Percentiles rank a stretch among this genome's conserved stretches.
Conservation (phyloP, 306 rosid genomes). For the Begonia peltatifolia region DNA sequence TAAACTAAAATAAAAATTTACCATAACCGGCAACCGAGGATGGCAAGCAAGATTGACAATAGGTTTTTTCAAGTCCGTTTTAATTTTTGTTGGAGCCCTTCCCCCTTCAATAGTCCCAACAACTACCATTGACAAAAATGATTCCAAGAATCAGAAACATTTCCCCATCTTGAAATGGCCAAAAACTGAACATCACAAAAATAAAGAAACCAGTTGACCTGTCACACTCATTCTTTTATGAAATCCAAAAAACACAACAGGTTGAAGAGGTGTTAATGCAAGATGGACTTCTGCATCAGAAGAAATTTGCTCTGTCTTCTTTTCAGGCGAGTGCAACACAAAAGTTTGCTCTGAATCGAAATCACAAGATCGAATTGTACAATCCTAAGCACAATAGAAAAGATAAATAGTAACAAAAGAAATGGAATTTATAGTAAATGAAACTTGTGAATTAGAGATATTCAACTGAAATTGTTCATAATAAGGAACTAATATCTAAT, state of each 20-base stretch:
- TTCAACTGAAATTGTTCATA: too few relatives aligned
- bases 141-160: conserved; percentile 14
- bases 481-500: too few relatives aligned
- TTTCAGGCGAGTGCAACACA: conserved; percentile 92
- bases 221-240: conserved; percentile 93
- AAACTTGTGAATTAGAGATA: too few relatives aligned
- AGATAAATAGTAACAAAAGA: too few relatives aligned
- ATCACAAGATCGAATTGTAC: conserved; percentile 93
- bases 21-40: conserved; percentile 70
- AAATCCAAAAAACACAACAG: conserved; percentile 85
- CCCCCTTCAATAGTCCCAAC: conserved; percentile 99
- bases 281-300: conserved; percentile 87
- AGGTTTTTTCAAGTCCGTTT: conserved; percentile 94
- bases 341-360: conserved; percentile 95
- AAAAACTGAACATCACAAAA: neutral
- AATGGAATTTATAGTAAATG: too few relatives aligned
- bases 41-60: conserved; percentile 95
- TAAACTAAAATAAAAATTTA: neutral
- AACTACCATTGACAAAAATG: conserved; percentile 42
- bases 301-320: conserved; percentile 64
- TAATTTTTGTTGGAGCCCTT: conserved; percentile 84
- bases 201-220: conserved; percentile 29
- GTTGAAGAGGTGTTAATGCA: conserved; percentile 84
- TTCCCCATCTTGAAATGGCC: conserved; percentile 1
- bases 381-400: conserved; percentile 36